Conservation (phyloP, 768 basidiomycete species). For the Trametes coccinea region DNA sequence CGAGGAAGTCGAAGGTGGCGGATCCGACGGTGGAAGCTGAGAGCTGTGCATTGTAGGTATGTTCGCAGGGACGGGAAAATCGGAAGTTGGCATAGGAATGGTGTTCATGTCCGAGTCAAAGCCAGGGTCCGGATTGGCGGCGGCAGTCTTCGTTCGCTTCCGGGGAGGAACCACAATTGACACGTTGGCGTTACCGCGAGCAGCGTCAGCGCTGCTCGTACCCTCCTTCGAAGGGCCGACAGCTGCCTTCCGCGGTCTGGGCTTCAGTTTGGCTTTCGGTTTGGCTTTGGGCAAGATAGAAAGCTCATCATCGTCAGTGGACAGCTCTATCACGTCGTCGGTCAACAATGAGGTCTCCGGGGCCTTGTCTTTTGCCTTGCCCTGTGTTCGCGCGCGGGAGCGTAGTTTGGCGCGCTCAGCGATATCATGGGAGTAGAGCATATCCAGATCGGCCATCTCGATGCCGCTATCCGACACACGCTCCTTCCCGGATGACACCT, state of each 20-base stretch:
- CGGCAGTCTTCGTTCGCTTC: constrained; percentile 20
- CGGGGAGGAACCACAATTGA: neutral
- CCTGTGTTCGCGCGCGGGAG: constrained; percentile 25
- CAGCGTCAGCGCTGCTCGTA: neutral
- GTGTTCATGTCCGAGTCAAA: constrained; percentile 26
- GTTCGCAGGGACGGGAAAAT: constrained; percentile 6
- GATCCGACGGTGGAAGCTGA: constrained; percentile 31
- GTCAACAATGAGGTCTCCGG: neutral
- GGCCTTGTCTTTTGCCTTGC: constrained; percentile 10
- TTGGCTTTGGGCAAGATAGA: constrained; percentile 20
- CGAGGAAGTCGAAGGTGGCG: constrained; percentile 19
- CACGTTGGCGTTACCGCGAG: constrained; percentile 12
- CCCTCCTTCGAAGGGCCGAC: neutral
- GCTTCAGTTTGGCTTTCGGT: constrained; percentile 16
- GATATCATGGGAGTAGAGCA: constrained; percentile 27
- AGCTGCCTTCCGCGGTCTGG: neutral
- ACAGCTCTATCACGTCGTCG: constrained; percentile 31
- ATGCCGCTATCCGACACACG: constrained; percentile 11
- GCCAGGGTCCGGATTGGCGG: constrained; percentile 10
- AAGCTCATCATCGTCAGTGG: constrained; percentile 35
- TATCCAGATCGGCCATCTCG: constrained; percentile 6
- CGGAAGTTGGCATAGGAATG: constrained; percentile 26
- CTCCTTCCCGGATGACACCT: neutral
- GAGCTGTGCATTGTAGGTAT: constrained; percentile 16
- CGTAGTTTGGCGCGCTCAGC: constrained; percentile 37